phyloP scores from a whole-genome alignment of 352 stramenopile genomes.

The Globisporangium spinosum region DNA sequence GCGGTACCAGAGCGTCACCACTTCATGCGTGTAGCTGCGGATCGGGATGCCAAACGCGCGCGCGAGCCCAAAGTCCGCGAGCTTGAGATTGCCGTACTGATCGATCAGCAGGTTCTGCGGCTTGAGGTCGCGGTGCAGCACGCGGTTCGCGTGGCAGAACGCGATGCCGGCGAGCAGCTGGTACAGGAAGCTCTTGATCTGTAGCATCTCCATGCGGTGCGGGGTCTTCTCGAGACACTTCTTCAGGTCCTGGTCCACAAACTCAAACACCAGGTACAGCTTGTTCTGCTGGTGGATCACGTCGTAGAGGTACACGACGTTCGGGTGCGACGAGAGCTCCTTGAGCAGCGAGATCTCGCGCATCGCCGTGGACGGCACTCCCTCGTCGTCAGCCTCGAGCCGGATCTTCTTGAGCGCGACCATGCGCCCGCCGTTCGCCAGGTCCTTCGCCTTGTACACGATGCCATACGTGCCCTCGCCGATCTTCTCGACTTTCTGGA shows the following conservation, averaged over 20 bases:
- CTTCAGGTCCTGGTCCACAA: conserved; percentile 86
- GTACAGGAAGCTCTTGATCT: conserved; percentile 86
- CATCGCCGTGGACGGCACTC: conserved; percentile 97
- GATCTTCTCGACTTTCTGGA: conserved; percentile 85
- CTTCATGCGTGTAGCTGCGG: conserved; percentile 91
- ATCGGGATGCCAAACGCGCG: conserved; percentile 86
- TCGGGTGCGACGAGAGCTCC: conserved; percentile 92
- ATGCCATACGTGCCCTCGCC: conserved; percentile 96
- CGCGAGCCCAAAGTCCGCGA: conserved; percentile 92
- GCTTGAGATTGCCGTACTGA: conserved; percentile 84
- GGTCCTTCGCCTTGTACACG: conserved; percentile 95
- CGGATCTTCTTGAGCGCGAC: conserved; percentile 94
- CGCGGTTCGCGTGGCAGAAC: conserved; percentile 94
- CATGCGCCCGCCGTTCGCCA: conserved; percentile 78
- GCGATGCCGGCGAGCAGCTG: conserved; percentile 82
- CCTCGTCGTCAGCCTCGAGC: conserved; percentile 92
- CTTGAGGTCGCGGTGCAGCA: conserved; percentile 98
- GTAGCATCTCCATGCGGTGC: conserved; percentile 75
- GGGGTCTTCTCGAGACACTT: conserved; percentile 91
- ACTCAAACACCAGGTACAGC: conserved; percentile 87
- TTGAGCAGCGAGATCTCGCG: conserved; percentile 96
- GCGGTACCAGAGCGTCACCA: conserved; percentile 96
- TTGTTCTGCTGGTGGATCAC: conserved; percentile 86
- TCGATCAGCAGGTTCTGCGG: conserved; percentile 95
- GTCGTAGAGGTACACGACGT: conserved; percentile 89